Evolutionary conservation across 352 stramenopile species (phyloP).

Genomic region (Pythium folliculosum): DNA sequence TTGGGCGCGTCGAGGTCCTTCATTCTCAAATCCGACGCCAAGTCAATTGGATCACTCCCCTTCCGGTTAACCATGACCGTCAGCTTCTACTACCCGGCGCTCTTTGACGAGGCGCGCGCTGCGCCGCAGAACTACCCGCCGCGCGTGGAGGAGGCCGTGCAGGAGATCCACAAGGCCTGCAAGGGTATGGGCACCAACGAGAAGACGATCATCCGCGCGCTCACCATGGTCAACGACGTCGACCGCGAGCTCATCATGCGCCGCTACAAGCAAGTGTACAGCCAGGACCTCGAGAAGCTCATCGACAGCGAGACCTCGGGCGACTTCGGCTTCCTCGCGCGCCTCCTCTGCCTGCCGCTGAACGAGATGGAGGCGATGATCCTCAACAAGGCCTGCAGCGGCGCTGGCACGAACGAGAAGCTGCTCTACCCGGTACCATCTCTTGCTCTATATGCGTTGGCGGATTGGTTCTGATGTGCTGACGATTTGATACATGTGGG

Average conservation of each 20-base stretch:
- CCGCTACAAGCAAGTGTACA: conserved; percentile 71
- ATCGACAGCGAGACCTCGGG: conserved; percentile 66
- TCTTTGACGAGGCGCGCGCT: conserved; percentile 26
- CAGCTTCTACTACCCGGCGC: conserved; percentile 32
- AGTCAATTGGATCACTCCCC: not conserved
- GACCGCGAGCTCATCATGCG: conserved; percentile 63
- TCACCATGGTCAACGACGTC: conserved; percentile 45
- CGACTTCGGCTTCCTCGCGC: conserved; percentile 68
- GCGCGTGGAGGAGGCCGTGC: conserved; percentile 57
- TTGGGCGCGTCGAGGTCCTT: not conserved
- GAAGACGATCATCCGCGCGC: conserved; percentile 48
- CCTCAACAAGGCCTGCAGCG: conserved; percentile 53
- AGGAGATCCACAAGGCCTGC: conserved; percentile 59
- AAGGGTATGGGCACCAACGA: conserved; percentile 76
- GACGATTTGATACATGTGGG: not conserved
- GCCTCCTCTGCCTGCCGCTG: conserved; percentile 62
- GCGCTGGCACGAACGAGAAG: conserved; percentile 58
- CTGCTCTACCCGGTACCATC: conserved; percentile 62
- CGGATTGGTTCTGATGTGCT: not conserved
- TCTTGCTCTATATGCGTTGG: not conserved
- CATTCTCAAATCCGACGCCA: conserved; percentile 19
- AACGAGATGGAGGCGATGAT: conserved; percentile 71
- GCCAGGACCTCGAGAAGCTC: conserved; percentile 58
- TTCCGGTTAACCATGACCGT: conserved; percentile 28
- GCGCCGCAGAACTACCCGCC: conserved; percentile 30